Evolutionary conservation across 306 rosid genomes (phyloP).

Genomic region (Alnus rubra): DNA sequence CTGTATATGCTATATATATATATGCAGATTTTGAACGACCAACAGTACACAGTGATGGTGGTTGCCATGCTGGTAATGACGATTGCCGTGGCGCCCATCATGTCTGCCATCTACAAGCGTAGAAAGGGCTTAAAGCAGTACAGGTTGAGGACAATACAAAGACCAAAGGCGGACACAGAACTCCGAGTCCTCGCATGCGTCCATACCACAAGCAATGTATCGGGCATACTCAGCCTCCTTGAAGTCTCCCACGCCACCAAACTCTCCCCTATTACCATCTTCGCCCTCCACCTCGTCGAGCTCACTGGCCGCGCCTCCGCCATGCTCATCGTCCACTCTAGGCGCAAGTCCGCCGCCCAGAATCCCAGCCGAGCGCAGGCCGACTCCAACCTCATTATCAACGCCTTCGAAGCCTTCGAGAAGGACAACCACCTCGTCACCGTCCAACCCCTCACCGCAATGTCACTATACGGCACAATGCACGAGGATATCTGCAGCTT

Average conservation of each 20-base stretch:
- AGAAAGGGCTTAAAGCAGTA: constrained; percentile 29
- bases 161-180: constrained; percentile 33
- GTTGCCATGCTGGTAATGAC: constrained; percentile 27
- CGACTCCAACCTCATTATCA: constrained; percentile 27
- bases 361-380: constrained; percentile 19
- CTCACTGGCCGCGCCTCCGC: constrained; percentile 25
- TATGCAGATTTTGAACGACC: constrained; percentile 28
- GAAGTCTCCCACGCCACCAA: constrained; percentile 30
- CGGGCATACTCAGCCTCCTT: constrained; percentile 24
- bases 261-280: constrained; percentile 25
- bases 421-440: constrained; percentile 16
- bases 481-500: constrained; percentile 39
- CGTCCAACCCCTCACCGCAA: constrained; percentile 7
- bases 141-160: constrained; percentile 35
- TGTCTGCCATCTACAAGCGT: constrained; percentile 32
- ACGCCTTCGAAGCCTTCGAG: constrained; percentile 2
- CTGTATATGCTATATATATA: neutral
- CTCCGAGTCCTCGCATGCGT: constrained; percentile 44
- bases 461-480: constrained; percentile 33
- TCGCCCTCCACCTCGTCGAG: constrained; percentile 42
- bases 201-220: constrained; percentile 31
- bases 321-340: constrained; percentile 30
- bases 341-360: neutral
- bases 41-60: constrained; percentile 17
- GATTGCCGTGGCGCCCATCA: constrained; percentile 26